A percentile compares a stretch with the other conserved stretches of the same genome.
These are phyloP conservation scores for Blastobotrys robertii DNA, from an alignment of 805 yeast genomes.

Conservation along the genomic window DNA sequence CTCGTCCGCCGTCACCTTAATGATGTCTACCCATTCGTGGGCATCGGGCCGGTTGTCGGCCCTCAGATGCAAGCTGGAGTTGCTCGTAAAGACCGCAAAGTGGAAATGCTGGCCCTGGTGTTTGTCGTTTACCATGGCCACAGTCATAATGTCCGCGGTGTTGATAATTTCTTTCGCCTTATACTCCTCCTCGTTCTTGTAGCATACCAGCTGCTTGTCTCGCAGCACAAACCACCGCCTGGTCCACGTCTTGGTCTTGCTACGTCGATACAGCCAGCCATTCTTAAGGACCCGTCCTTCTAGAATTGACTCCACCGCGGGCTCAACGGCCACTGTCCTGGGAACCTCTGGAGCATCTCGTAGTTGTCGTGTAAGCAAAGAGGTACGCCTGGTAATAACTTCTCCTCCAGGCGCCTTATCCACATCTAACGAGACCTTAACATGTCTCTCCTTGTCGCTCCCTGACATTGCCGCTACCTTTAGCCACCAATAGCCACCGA, in stretches of 20 bases:
- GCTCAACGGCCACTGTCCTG: too few relatives aligned
- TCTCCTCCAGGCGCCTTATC: too few relatives aligned
- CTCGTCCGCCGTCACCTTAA: constrained; percentile 18
- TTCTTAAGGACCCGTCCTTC: constrained; percentile 12
- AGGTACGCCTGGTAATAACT: too few relatives aligned
- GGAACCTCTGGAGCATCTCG: too few relatives aligned
- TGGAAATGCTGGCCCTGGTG: constrained; percentile 20
- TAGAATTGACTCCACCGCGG: too few relatives aligned
- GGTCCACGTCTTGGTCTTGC: constrained; percentile 22
- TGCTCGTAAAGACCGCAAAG: constrained; percentile 27
- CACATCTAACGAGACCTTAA: too few relatives aligned
- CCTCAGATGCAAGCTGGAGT: constrained; percentile 21
- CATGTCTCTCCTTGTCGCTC: too few relatives aligned
- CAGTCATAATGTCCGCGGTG: constrained; percentile 26
- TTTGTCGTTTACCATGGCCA: constrained; percentile 21
- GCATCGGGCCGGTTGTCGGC: constrained; percentile 22
- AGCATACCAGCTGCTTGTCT: constrained; percentile 23
- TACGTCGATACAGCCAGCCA: constrained; percentile 26
- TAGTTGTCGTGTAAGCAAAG: too few relatives aligned
- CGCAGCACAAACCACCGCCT: constrained; percentile 30
- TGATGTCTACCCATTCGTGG: constrained; percentile 23
- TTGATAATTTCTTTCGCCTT: constrained; percentile 24
- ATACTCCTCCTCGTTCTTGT: constrained; percentile 29
- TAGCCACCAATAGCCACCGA: too few relatives aligned
- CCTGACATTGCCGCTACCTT: too few relatives aligned